Conservation (phyloP, 306 rosid genomes). For the Cyclanthera cordifolia region DNA sequence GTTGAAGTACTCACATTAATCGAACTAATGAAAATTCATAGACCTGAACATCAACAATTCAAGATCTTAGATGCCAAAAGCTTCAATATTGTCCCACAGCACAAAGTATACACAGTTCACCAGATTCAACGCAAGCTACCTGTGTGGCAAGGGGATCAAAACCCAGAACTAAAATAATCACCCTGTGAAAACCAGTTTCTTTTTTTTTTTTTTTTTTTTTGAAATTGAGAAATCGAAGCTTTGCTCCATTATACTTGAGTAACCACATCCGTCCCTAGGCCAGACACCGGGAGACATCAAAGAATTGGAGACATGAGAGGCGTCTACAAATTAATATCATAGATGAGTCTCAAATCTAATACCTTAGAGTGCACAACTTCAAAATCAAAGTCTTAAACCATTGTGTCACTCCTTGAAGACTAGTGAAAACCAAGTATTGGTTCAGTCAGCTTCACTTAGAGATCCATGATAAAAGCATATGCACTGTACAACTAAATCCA, state of each 20-base stretch:
- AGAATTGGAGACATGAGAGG: no score
- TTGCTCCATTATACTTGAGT: no score
- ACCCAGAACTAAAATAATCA: background rate
- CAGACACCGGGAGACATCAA: no score
- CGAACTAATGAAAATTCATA: background rate
- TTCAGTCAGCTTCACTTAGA: background rate
- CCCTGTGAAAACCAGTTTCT: conserved; percentile 13
- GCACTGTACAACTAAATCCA: background rate
- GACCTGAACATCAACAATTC: background rate
- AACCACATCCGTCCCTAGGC: no score
- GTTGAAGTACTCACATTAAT: background rate
- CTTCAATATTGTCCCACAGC: background rate
- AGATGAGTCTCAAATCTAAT: no score
- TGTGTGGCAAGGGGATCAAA: background rate
- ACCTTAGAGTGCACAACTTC: no score
- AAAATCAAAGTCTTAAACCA: no score
- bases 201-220: no score
- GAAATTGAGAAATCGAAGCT: no score
- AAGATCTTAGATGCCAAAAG: background rate
- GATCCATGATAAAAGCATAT: background rate
- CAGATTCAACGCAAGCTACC: background rate
- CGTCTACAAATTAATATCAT: no score
- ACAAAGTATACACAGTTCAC: background rate
- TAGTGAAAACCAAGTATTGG: conserved; percentile 7
- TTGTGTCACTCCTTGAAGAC: no score